A percentile compares a stretch with the other conserved stretches of the same genome.
Conservation (phyloP, 75 land plant genomes). For the Cryptomeria japonica region DNA sequence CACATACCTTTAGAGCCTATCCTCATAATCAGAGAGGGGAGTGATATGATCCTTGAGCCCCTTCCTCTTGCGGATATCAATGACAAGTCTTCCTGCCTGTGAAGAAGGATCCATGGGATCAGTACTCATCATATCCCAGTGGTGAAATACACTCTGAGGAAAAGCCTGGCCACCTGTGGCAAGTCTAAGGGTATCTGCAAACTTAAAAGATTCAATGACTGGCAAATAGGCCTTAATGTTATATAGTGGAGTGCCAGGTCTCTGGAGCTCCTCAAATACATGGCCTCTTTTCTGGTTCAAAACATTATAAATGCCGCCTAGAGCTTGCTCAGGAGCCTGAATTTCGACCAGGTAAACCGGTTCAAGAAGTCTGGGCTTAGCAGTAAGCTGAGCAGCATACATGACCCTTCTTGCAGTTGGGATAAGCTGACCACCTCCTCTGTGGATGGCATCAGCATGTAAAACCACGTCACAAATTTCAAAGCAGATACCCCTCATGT, state of each 20-base stretch:
- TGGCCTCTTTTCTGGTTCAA: conserved; percentile 70
- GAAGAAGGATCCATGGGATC: conserved; percentile 36
- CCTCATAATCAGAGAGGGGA: conserved; percentile 60
- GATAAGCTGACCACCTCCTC: conserved; percentile 73
- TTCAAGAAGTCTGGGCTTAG: conserved; percentile 58
- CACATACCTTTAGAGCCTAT: conserved; percentile 36
- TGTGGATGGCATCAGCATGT: conserved; percentile 75
- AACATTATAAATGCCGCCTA: conserved; percentile 63
- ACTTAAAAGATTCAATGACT: conserved; percentile 74
- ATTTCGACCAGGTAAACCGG: conserved; percentile 67
- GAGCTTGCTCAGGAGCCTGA: conserved; percentile 65
- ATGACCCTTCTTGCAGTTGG: conserved; percentile 67
- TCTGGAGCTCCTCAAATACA: conserved; percentile 76
- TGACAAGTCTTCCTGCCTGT: conserved; percentile 31
- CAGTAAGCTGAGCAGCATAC: conserved; percentile 64
- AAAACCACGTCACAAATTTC: conserved; percentile 79
- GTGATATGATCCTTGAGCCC: conserved; percentile 68
- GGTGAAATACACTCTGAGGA: conserved; percentile 82
- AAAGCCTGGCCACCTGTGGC: conserved; percentile 83
- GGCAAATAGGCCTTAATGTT: conserved; percentile 83
- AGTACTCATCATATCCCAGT: conserved; percentile 52
- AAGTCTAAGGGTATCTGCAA: conserved; percentile 57
- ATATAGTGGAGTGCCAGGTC: conserved; percentile 74
- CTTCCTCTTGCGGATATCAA: conserved; percentile 65
- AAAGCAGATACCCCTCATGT: conserved; percentile 69